Conservation (phyloP, 2,329 filamentous ascomycete species). For the Trichophaea hybrida region DNA sequence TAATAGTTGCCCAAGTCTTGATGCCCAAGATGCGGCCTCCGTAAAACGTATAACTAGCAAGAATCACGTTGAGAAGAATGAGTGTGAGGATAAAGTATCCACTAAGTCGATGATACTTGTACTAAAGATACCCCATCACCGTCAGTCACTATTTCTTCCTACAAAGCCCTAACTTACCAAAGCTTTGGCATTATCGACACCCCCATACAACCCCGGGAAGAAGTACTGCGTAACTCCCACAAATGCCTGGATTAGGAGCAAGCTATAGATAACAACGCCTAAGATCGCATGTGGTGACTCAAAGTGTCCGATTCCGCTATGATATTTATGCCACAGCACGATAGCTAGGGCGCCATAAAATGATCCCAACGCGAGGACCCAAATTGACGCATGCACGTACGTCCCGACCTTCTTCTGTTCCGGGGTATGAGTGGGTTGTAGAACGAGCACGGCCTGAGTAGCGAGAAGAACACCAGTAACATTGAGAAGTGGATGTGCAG, state of each 20-base stretch:
- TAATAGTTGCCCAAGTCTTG: conserved; percentile 58
- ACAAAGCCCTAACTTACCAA: conserved; percentile 31
- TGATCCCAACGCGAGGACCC: conserved; percentile 47
- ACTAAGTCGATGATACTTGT: conserved; percentile 72
- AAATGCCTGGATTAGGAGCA: conserved; percentile 57
- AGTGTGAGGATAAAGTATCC: conserved; percentile 62
- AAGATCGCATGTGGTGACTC: conserved; percentile 68
- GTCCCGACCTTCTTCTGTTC: conserved; percentile 58
- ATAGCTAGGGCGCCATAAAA: conserved; percentile 52
- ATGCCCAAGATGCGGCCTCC: conserved; percentile 54
- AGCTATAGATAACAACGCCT: conserved; percentile 58
- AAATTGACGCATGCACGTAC: conserved; percentile 54
- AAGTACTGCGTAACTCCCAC: conserved; percentile 77
- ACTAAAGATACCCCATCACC: conserved; percentile 31
- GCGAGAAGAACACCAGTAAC: conserved; percentile 53
- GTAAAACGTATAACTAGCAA: conserved; percentile 64
- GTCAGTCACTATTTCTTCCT: background rate
- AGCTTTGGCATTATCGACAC: conserved; percentile 61
- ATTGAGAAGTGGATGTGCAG: conserved; percentile 65
- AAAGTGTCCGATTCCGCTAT: conserved; percentile 54
- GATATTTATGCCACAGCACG: conserved; percentile 74
- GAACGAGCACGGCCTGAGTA: conserved; percentile 63
- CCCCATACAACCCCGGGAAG: conserved; percentile 58
- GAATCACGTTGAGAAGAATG: conserved; percentile 57
- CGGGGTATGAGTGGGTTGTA: conserved; percentile 73